phyloP scores from a whole-genome alignment of 2,329 filamentous ascomycete species.

The Aschersonia sp. region DNA sequence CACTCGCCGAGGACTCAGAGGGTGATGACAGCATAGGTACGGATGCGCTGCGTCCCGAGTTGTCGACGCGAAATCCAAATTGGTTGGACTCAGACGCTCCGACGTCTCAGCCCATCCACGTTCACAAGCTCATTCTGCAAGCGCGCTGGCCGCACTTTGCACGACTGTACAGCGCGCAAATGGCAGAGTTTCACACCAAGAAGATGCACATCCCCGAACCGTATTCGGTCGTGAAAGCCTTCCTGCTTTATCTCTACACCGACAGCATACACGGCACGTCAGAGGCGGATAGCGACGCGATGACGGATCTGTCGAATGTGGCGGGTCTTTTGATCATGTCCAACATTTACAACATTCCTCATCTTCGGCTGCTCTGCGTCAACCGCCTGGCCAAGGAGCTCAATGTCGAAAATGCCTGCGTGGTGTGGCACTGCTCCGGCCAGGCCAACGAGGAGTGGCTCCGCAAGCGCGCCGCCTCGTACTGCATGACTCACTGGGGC shows the following conservation, averaged over 20 bases:
- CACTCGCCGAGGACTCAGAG: slow-evolving; percentile 63
- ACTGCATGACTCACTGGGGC: slow-evolving; percentile 91
- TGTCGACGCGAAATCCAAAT: slow-evolving; percentile 27
- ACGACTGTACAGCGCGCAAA: slow-evolving; percentile 80
- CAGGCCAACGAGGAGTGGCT: slow-evolving; percentile 90
- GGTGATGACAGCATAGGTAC: slow-evolving; percentile 48
- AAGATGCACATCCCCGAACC: slow-evolving; percentile 97
- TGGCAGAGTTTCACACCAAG: slow-evolving; percentile 94
- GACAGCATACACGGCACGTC: slow-evolving; percentile 60
- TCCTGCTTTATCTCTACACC: slow-evolving; percentile 92
- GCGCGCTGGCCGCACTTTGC: slow-evolving; percentile 95
- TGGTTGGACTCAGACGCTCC: slow-evolving; percentile 48
- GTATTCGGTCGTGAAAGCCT: slow-evolving; percentile 85
- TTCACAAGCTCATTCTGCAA: slow-evolving; percentile 87
- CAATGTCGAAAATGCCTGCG: slow-evolving; percentile 86
- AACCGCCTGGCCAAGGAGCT: slow-evolving; percentile 82
- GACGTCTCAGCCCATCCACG: slow-evolving; percentile 76
- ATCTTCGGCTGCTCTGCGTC: slow-evolving; percentile 79
- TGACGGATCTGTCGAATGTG: slow-evolving; percentile 68
- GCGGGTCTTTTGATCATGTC: slow-evolving; percentile 94
- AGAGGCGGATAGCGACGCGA: slow-evolving; percentile 50
- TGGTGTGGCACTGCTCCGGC: slow-evolving; percentile 89
- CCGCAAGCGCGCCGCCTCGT: slow-evolving; percentile 71
- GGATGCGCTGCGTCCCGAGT: slow-evolving; percentile 30
- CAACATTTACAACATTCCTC: slow-evolving; percentile 94